phyloP scores from a whole-genome alignment of 2,329 filamentous ascomycete species.

The Diplodia corticola region DNA sequence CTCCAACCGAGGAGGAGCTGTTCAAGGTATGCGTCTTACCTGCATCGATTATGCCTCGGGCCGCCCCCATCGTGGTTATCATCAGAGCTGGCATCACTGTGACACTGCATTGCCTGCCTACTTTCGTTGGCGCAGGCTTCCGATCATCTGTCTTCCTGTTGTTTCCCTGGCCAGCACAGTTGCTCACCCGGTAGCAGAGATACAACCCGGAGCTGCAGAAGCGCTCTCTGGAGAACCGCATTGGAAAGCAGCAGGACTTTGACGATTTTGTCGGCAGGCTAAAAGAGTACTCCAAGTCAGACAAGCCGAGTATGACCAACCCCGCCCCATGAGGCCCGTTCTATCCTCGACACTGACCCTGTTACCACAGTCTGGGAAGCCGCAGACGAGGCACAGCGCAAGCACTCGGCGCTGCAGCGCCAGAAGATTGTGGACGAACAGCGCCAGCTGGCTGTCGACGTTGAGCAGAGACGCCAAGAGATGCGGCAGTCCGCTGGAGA shows the following conservation, averaged over 20 bases:
- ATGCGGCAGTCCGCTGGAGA: conserved; percentile 27
- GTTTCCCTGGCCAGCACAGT: neutral
- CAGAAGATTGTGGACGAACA: conserved; percentile 35
- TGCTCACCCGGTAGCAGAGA: conserved; percentile 49
- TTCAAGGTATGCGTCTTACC: conserved; percentile 57
- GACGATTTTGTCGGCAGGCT: conserved; percentile 81
- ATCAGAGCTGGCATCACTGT: neutral
- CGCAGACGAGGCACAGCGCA: conserved; percentile 23
- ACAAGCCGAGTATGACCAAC: conserved; percentile 75
- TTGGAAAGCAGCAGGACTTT: conserved; percentile 79
- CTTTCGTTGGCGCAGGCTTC: neutral
- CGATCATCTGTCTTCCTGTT: neutral
- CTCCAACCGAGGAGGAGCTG: conserved; percentile 87
- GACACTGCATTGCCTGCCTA: neutral
- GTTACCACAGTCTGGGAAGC: conserved; percentile 24
- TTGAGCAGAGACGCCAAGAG: conserved; percentile 36
- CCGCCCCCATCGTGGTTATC: neutral
- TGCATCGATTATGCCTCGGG: neutral
- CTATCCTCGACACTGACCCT: neutral
- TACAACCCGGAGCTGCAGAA: conserved; percentile 96
- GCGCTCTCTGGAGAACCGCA: conserved; percentile 75
- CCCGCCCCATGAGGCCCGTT: neutral
- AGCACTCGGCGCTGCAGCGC: conserved; percentile 25
- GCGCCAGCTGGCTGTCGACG: conserved; percentile 35
- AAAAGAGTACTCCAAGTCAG: conserved; percentile 86